Percentiles rank a stretch among this genome's conserved stretches.
These are phyloP conservation scores for Neospora caninum DNA, from an alignment of 169 alveolate species.

Conservation along the genomic window DNA sequence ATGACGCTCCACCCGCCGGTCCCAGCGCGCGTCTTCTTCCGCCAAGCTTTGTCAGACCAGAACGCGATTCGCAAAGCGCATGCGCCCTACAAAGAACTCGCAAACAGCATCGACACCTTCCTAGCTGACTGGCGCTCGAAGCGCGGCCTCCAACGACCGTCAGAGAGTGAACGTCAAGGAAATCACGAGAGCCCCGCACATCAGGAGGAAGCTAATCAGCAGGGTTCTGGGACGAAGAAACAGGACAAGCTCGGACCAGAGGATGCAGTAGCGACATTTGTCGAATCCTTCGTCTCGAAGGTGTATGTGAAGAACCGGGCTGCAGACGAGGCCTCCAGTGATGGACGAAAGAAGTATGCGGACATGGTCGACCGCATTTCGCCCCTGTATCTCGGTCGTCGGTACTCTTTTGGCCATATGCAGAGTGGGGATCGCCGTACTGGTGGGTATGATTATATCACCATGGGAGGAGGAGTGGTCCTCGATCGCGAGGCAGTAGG, in stretches of 20 bases:
- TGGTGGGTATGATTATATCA: conserved; percentile 33
- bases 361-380: neutral
- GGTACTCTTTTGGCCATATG: conserved; percentile 46
- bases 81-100: conserved; percentile 22
- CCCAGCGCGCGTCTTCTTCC: conserved; percentile 48
- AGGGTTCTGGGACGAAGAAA: neutral
- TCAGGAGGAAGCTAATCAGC: neutral
- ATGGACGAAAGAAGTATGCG: neutral
- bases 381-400: conserved; percentile 50
- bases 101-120: neutral
- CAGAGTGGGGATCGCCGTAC: neutral
- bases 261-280: neutral
- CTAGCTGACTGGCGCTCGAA: neutral
- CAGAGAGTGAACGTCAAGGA: neutral
- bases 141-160: neutral
- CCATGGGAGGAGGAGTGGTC: conserved; percentile 51
- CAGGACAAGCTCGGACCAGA: neutral
- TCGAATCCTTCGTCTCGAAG: neutral
- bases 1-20: conserved; percentile 56
- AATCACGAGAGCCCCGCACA: neutral
- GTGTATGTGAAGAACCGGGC: conserved; percentile 28
- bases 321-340: neutral
- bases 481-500: conserved; percentile 51
- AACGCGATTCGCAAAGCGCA: conserved; percentile 3
- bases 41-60: conserved; percentile 32